Evolutionary conservation across 2,329 filamentous ascomycete genomes (phyloP), one percentile per base, ranked within the genome.

Genomic region (Colletotrichum tropicale): DNA sequence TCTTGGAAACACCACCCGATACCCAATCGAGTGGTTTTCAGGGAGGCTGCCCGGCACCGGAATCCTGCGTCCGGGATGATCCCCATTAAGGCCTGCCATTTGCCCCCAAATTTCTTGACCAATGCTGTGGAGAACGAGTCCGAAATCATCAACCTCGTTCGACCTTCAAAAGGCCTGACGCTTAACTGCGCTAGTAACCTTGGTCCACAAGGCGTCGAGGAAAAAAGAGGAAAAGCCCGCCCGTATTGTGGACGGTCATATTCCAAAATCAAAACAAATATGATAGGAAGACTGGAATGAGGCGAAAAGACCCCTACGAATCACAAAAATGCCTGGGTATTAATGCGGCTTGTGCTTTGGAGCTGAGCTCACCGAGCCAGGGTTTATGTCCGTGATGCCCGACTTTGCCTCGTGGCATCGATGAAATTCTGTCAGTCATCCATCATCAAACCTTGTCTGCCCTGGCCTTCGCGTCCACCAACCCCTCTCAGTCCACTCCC

Each of bases 361-460:
- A 28, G 61, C n/a, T 16, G 30, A 34, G 34, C 43, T 52, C 43
- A 52, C n/a, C 12, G 3, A 52, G 43, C 43, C 43, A 52, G 43
- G 43, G n/a, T 21, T 13, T 15, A 43, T 34, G 12, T n/a, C 24
- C 38, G 38, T 16, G 65, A 28, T 58, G n/a, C 26, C 38, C 36
- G 48, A n/a, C 52, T n/a, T 32, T 69, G 6, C 70, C 74, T 69
- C 70, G 70, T 76, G 58, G 74, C 48, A 65, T 52, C 15, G 24
- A 34, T 65, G 64, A 69, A 12, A 34, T 62, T 36, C 43, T 64
- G 38, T 34, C 34, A 30, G 21, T 28, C 34, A 24, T 67, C 21
- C n/a, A 52, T 56, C 34, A 21, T 28, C 36, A 16, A 55, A 71
- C 52, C 48, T 36, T 52, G 60, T n/a, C 12, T 26, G 28, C 21